Conservation (phyloP, 805 yeast species). For the Maudiozyma bulderi region DNA sequence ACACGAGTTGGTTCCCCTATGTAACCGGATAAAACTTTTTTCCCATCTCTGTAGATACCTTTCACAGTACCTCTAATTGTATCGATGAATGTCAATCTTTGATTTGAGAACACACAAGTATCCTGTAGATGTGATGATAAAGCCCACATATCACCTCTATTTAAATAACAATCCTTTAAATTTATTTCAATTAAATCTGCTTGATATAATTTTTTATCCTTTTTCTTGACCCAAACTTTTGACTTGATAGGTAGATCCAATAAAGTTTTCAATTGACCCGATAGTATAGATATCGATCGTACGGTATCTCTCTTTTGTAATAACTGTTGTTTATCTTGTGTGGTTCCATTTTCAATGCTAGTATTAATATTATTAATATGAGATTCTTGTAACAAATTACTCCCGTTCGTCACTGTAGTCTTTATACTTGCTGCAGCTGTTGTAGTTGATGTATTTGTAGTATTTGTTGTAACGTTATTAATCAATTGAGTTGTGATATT, state of each 20-base stretch:
- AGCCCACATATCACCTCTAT: slow-evolving; percentile 92
- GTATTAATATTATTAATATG: background rate
- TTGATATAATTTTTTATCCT: slow-evolving; percentile 40
- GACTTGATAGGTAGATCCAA: slow-evolving; percentile 62
- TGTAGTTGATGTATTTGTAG: background rate
- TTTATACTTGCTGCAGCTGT: background rate
- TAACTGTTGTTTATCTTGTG: background rate
- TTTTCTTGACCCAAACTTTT: slow-evolving; percentile 47
- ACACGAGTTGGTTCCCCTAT: slow-evolving; percentile 66
- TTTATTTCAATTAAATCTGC: slow-evolving; percentile 78
- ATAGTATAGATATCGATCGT: slow-evolving; percentile 41
- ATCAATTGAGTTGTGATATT: background rate
- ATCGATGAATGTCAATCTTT: slow-evolving; percentile 52
- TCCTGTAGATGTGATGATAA: slow-evolving; percentile 53
- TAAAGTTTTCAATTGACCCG: slow-evolving; percentile 49
- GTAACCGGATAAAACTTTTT: slow-evolving; percentile 63
- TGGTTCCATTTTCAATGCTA: background rate
- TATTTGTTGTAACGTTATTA: background rate
- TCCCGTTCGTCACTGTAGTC: background rate
- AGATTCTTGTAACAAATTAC: background rate
- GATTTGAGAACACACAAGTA: slow-evolving; percentile 57
- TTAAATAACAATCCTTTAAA: slow-evolving; percentile 67
- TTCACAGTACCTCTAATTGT: slow-evolving; percentile 56
- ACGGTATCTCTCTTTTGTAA: slow-evolving; percentile 2
- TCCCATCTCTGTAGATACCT: slow-evolving; percentile 55